These are phyloP conservation scores for Taphrina sp. DNA, from an alignment of 1,139 yeast genomes.

Conservation along the genomic window DNA sequence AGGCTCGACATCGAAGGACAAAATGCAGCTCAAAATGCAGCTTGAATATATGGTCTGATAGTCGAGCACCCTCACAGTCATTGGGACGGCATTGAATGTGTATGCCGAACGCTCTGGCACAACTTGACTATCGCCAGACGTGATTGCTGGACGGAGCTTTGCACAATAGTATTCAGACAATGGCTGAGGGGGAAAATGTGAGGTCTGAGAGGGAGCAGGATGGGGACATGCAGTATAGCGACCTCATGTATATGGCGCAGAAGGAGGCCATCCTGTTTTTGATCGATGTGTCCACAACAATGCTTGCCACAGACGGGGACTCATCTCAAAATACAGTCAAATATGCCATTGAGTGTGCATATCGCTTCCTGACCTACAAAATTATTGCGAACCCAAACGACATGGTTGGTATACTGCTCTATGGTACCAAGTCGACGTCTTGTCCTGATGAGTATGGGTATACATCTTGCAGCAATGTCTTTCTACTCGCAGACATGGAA, in stretches of 20 bases:
- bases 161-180: too few relatives aligned
- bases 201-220: too few relatives aligned
- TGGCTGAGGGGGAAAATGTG: too few relatives aligned
- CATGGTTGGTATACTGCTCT: conserved; percentile 44
- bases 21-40: too few relatives aligned
- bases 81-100: too few relatives aligned
- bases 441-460: conserved; percentile 30
- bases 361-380: conserved; percentile 42
- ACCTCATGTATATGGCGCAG: conserved; percentile 37
- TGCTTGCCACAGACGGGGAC: conserved; percentile 38
- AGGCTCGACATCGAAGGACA: too few relatives aligned
- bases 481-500: conserved; percentile 41
- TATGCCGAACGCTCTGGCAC: too few relatives aligned
- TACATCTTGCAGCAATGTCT: conserved; percentile 33
- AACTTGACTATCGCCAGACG: too few relatives aligned
- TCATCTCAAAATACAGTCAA: conserved; percentile 30
- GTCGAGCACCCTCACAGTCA: too few relatives aligned
- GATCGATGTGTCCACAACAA: conserved; percentile 44
- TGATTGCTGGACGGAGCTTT: too few relatives aligned
- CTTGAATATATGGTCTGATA: too few relatives aligned
- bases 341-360: conserved; percentile 43
- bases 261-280: conserved; percentile 45
- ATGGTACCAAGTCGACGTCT: conserved; percentile 40
- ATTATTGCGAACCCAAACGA: conserved; percentile 42
- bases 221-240: conserved; percentile 6